Conservation (phyloP, 768 basidiomycete species). For the Mrakia frigida region DNA sequence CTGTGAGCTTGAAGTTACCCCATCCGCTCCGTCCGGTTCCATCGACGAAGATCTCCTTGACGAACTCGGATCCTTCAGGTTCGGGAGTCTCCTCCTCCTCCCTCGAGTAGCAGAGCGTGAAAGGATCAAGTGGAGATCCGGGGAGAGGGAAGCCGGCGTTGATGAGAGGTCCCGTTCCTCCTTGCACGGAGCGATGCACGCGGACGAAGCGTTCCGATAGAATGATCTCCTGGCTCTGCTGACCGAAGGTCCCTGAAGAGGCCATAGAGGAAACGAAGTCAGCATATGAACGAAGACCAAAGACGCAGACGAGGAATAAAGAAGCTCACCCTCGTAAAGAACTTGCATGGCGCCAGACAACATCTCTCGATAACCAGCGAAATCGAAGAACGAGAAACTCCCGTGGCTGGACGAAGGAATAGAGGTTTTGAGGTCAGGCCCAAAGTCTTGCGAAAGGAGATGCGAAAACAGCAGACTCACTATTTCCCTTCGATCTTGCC, state of each 20-base stretch:
- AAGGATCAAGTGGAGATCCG: background rate
- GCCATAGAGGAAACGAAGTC: background rate
- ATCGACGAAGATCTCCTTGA: constrained; percentile 23
- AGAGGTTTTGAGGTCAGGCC: background rate
- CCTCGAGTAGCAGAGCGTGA: constrained; percentile 14
- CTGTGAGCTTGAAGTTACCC: constrained; percentile 21
- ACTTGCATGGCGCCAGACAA: constrained; percentile 1
- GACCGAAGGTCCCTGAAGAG: constrained; percentile 16
- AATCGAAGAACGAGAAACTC: constrained; percentile 17
- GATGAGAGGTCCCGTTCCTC: constrained; percentile 24
- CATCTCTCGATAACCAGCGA: constrained; percentile 32
- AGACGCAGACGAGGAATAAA: background rate
- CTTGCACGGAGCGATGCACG: background rate
- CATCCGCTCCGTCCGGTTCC: constrained; percentile 18
- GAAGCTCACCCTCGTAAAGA: constrained; percentile 21
- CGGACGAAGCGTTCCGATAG: constrained; percentile 16
- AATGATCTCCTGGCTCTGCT: constrained; percentile 24
- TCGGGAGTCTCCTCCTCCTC: constrained; percentile 25
- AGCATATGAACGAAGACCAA: too few species aligned
- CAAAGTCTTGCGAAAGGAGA: background rate
- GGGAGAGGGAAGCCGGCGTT: constrained; percentile 26
- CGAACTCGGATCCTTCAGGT: constrained; percentile 19
- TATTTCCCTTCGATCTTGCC: constrained; percentile 27
- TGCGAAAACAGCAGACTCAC: background rate
- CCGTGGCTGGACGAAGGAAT: background rate